A percentile compares a stretch with the other conserved stretches of the same genome.
These are phyloP conservation scores for Xylariaceae sp. DNA, from an alignment of 2,329 filamentous ascomycete species.

Conservation along the genomic window DNA sequence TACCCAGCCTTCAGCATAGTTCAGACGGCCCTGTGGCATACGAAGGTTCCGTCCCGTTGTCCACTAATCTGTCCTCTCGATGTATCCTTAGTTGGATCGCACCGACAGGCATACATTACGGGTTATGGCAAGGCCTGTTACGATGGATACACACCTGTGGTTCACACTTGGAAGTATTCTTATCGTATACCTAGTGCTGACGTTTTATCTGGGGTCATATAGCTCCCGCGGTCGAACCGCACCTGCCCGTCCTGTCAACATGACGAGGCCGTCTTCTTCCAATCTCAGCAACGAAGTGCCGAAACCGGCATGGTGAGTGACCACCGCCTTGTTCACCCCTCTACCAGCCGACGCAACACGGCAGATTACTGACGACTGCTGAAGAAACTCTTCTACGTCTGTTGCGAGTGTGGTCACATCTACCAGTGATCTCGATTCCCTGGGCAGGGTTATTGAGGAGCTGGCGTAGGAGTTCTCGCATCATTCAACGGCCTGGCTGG, in stretches of 20 bases:
- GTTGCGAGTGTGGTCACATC: constrained; percentile 87
- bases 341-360: too few species aligned
- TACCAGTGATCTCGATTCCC: constrained; percentile 61
- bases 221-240: constrained; percentile 88
- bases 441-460: too few species aligned
- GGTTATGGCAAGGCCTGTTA: too few species aligned
- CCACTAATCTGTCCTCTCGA: too few species aligned
- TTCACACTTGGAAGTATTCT: constrained; percentile 12
- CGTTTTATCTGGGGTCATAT: constrained; percentile 36
- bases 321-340: background rate
- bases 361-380: constrained; percentile 21
- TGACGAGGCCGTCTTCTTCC: constrained; percentile 94
- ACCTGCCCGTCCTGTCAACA: constrained; percentile 80
- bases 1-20: too few species aligned
- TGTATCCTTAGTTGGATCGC: too few species aligned
- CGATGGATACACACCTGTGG: background rate
- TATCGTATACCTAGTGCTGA: constrained; percentile 32
- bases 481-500: too few species aligned
- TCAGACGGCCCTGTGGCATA: too few species aligned
- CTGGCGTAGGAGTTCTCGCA: too few species aligned
- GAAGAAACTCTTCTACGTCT: constrained; percentile 90
- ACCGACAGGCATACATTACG: too few species aligned
- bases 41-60: too few species aligned
- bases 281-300: constrained; percentile 93
- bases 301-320: constrained; percentile 93